phyloP scores from a whole-genome alignment of 2,329 filamentous ascomycete species.

The Aspergillus piperis region DNA sequence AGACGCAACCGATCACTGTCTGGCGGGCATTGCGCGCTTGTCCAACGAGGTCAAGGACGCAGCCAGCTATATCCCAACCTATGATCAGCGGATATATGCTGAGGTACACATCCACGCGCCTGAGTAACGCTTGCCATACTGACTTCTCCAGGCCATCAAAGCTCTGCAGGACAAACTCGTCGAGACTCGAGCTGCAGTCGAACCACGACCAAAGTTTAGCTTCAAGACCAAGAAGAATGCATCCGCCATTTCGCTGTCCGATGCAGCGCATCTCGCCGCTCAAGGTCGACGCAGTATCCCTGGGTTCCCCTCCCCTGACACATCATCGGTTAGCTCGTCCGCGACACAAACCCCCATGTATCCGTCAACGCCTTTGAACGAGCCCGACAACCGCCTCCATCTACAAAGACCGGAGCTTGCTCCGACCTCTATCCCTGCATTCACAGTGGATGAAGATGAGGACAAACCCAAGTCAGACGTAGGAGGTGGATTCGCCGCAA shows the following conservation, averaged over 20 bases:
- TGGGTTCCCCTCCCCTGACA: constrained; percentile 44
- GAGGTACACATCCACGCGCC: constrained; percentile 55
- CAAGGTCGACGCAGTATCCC: constrained; percentile 49
- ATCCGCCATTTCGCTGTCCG: constrained; percentile 57
- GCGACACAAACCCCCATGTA: constrained; percentile 37
- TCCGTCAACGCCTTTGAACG: constrained; percentile 40
- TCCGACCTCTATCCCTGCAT: constrained; percentile 37
- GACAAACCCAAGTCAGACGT: constrained; percentile 18
- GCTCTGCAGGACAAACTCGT: constrained; percentile 76
- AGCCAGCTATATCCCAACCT: constrained; percentile 76
- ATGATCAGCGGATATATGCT: constrained; percentile 84
- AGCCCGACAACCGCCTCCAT: constrained; percentile 33
- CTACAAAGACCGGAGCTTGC: constrained; percentile 38
- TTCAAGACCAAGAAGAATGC: constrained; percentile 68
- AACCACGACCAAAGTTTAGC: constrained; percentile 77
- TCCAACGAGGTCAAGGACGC: constrained; percentile 85
- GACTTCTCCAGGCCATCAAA: constrained; percentile 68
- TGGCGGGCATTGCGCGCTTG: constrained; percentile 76
- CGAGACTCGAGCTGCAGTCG: constrained; percentile 65
- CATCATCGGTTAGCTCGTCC: constrained; percentile 46
- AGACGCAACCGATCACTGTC: constrained; percentile 76
- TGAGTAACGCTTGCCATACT: not conserved
- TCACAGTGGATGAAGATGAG: constrained; percentile 25
- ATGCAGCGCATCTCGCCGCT: constrained; percentile 57
- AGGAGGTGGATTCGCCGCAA: constrained; percentile 56